Evolutionary conservation across 345 rosid species (phyloP).

Genomic region (Brassica carinata): DNA sequence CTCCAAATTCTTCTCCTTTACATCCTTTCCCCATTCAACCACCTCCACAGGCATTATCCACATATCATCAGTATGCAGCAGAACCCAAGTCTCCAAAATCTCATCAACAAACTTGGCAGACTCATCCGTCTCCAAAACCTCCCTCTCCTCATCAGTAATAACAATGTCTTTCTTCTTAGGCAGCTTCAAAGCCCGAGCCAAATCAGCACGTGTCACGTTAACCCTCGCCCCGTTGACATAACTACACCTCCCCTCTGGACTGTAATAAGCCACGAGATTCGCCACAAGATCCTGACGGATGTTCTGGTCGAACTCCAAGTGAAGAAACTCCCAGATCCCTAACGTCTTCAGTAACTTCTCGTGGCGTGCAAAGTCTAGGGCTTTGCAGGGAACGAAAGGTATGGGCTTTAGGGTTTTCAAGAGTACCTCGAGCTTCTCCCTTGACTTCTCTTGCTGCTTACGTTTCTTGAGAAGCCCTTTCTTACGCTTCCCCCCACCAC

Average conservation of each 20-base stretch:
- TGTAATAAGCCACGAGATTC: constrained; percentile 62
- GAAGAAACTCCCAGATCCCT: constrained; percentile 86
- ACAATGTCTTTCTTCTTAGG: constrained; percentile 53
- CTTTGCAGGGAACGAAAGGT: constrained; percentile 53
- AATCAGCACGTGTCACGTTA: constrained; percentile 68
- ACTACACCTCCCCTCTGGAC: constrained; percentile 45
- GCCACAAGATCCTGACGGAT: constrained; percentile 60
- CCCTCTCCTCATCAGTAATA: constrained; percentile 37
- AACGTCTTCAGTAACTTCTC: constrained; percentile 59
- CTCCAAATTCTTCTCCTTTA: constrained; percentile 67
- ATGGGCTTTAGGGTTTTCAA: constrained; percentile 52
- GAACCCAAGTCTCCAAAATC: constrained; percentile 62
- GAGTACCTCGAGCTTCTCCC: constrained; percentile 56
- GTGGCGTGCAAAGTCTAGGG: constrained; percentile 63
- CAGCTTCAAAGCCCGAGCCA: constrained; percentile 75
- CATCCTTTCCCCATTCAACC: constrained; percentile 43
- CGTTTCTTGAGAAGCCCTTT: constrained; percentile 44
- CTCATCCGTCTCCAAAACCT: constrained; percentile 49
- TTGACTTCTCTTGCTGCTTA: constrained; percentile 40
- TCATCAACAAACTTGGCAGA: constrained; percentile 57
- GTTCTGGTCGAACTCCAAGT: constrained; percentile 57
- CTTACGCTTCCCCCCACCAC: constrained; percentile 48
- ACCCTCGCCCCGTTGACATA: constrained; percentile 64
- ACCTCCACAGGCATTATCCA: constrained; percentile 77
- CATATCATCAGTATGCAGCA: constrained; percentile 69